Percentiles rank a stretch among this genome's conserved stretches.
Conservation (phyloP, 2,329 filamentous ascomycete species). For the Epichloe uncinata region DNA sequence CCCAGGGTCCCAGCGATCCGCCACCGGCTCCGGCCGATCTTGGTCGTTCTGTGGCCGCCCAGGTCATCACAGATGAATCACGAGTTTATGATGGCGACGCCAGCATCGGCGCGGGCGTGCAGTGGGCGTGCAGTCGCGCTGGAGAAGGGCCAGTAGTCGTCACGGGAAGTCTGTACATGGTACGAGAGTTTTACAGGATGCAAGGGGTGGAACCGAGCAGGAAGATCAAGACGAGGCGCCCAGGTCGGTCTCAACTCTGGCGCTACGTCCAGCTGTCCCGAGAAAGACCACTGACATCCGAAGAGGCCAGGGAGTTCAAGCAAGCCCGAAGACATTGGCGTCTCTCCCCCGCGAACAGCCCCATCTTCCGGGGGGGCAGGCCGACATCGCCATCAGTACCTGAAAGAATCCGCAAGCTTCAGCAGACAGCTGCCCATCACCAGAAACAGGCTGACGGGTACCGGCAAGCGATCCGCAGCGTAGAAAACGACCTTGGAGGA, state of each 20-base stretch:
- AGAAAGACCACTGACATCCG: slow-evolving; percentile 17
- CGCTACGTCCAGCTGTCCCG: slow-evolving; percentile 18
- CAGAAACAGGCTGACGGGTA: slow-evolving; percentile 18
- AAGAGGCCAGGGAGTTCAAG: slow-evolving; percentile 22
- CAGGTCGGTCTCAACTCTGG: slow-evolving; percentile 21
- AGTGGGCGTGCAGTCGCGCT: slow-evolving; percentile 23
- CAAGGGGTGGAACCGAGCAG: slow-evolving; percentile 16
- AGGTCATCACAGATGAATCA: slow-evolving; percentile 12
- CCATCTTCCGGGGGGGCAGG: slow-evolving; percentile 11
- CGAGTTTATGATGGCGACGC: slow-evolving; percentile 20
- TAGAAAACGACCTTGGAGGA: slow-evolving; percentile 11
- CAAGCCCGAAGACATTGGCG: slow-evolving; percentile 19
- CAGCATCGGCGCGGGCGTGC: slow-evolving; percentile 16
- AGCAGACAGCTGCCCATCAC: slow-evolving; percentile 18
- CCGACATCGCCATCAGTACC: slow-evolving; percentile 11
- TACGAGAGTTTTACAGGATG: slow-evolving; percentile 21
- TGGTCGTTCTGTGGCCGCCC: slow-evolving; percentile 17
- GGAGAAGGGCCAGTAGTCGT: slow-evolving; percentile 22
- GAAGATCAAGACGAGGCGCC: slow-evolving; percentile 18
- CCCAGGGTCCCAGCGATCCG: slow-evolving; percentile 19
- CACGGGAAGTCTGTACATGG: slow-evolving; percentile 28
- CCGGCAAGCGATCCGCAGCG: slow-evolving; percentile 9
- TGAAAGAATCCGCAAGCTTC: slow-evolving; percentile 11
- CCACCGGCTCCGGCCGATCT: slow-evolving; percentile 20
- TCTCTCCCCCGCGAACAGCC: slow-evolving; percentile 18